Evolutionary conservation across 2,329 filamentous ascomycete species (phyloP).

Genomic region (Aspergillus bombycis): DNA sequence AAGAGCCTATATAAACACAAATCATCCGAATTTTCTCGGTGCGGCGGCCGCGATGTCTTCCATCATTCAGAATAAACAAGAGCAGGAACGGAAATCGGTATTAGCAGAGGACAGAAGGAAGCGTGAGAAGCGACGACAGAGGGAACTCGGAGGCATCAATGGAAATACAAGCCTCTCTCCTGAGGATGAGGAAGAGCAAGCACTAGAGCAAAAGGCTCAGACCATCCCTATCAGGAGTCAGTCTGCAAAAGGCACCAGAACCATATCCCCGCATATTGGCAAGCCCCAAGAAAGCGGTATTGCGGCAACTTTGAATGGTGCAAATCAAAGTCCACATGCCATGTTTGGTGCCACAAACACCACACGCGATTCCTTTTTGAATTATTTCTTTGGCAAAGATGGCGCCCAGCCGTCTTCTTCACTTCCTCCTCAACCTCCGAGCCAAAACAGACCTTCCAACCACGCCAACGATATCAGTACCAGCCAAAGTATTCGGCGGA

Average conservation of each 20-base stretch:
- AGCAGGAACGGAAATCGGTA: constrained; percentile 81
- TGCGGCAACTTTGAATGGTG: constrained; percentile 68
- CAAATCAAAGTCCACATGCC: constrained; percentile 63
- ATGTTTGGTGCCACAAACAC: constrained; percentile 64
- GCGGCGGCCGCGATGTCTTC: constrained; percentile 97
- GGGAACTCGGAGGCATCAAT: constrained; percentile 78
- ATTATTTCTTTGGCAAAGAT: constrained; percentile 99
- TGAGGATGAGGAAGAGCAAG: constrained; percentile 69
- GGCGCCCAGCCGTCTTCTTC: constrained; percentile 53
- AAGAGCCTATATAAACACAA: constrained; percentile 98
- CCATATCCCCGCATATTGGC: constrained; percentile 79
- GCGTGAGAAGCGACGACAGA: constrained; percentile 78
- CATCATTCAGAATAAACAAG: constrained; percentile 91
- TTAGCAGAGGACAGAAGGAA: constrained; percentile 84
- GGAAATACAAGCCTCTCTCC: constrained; percentile 63
- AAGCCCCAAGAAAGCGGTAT: constrained; percentile 66
- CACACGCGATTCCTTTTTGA: constrained; percentile 88
- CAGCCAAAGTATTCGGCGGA: constrained; percentile 76
- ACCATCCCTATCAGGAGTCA: constrained; percentile 64
- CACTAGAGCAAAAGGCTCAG: constrained; percentile 55
- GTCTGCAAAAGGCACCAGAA: constrained; percentile 65
- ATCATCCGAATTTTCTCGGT: constrained; percentile 97
- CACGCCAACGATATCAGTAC: constrained; percentile 80
- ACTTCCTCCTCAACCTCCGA: constrained; percentile 46
- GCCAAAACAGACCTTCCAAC: constrained; percentile 68